Evolutionary conservation across 257 asterid genomes (phyloP), one percentile per base, ranked within the genome.

Genomic region (Lavandula angustifolia): DNA sequence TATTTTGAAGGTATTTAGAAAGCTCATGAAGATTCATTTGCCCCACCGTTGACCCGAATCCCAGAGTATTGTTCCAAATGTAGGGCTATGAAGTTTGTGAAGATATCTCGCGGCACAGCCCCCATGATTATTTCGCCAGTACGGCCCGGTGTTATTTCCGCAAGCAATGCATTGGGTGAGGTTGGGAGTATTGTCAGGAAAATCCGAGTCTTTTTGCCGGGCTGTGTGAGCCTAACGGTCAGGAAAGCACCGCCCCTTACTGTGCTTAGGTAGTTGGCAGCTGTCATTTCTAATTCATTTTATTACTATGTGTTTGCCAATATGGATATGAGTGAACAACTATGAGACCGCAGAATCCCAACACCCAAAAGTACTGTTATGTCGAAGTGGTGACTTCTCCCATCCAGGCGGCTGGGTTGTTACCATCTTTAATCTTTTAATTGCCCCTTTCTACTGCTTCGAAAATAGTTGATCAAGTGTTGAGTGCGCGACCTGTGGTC

Each of bases 81-180:
- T 64, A 52, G 54, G 62, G 86, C 92, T 3, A 85, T 83, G 79
- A 68, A 17, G 11, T 74, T 52, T 57, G 98, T 86, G 80, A 88
- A 84, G 1, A 33, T 82, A 86, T 70, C 95, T 81, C 2, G 83
- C 85, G 1, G 96, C 94, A n/a, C n/a, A n/a, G n/a, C n/a, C n/a
- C n/a, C n/a, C n/a, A n/a, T n/a, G 77, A 9, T 92, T 75, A 51
- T 91, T 88, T 13, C 91, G 83, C 98, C 95, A 88, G 74, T 89
- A 91, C n/a, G 1, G 96, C 85, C 82, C 82, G 76, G 9, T 83
- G 85, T 69, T 84, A 91, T 73, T 91, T 91, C 96, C 95, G 74
- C 98, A 91, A 67, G 98, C 98, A 64, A 78, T 50, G 68, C 83
- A 83, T 68, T 91, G 98, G 59, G 60, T 64, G 37, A 73, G 89